Conservation (phyloP, 2,329 filamentous ascomycete genomes). For the Exophiala sp. region DNA sequence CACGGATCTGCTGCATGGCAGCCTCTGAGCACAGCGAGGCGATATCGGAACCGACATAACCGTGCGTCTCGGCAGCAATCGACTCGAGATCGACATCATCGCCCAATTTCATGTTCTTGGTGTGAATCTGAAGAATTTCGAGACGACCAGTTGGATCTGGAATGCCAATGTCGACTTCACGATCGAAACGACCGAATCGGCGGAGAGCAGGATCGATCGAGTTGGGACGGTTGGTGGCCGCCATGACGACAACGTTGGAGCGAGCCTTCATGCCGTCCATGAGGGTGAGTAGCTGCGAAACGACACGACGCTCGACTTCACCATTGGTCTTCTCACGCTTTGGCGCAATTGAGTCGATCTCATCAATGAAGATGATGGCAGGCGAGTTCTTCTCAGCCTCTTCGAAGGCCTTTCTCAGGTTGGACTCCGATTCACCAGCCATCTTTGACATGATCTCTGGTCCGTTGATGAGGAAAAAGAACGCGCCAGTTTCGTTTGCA, state of each 20-base stretch:
- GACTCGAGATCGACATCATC: conserved; percentile 96
- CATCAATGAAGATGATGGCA: conserved; percentile 98
- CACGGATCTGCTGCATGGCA: conserved; percentile 99
- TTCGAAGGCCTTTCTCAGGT: conserved; percentile 97
- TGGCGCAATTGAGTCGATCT: conserved; percentile 97
- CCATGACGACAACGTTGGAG: conserved; percentile 98
- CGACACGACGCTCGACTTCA: conserved; percentile 96
- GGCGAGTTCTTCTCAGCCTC: conserved; percentile 99
- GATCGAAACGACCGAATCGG: conserved; percentile 97
- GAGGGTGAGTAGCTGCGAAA: conserved; percentile 91
- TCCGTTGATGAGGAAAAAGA: conserved; percentile 99
- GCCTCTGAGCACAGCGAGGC: conserved; percentile 98
- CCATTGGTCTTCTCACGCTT: conserved; percentile 99
- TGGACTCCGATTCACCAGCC: conserved; percentile 98
- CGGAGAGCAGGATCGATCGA: conserved; percentile 96
- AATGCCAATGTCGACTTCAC: conserved; percentile 97
- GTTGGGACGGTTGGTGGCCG: conserved; percentile 96
- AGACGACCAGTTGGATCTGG: conserved; percentile 97
- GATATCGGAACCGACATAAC: conserved; percentile 97
- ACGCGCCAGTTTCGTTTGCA: conserved; percentile 96
- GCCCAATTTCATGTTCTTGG: conserved; percentile 99
- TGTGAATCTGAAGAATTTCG: conserved; percentile 98
- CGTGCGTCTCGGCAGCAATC: conserved; percentile 96
- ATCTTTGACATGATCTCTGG: conserved; percentile 99
- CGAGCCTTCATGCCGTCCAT: conserved; percentile 99